Percentiles rank a stretch among this genome's conserved stretches.
Conservation (phyloP, 176 grass and related monocot genomes). For the Eragrostis nindensis region DNA sequence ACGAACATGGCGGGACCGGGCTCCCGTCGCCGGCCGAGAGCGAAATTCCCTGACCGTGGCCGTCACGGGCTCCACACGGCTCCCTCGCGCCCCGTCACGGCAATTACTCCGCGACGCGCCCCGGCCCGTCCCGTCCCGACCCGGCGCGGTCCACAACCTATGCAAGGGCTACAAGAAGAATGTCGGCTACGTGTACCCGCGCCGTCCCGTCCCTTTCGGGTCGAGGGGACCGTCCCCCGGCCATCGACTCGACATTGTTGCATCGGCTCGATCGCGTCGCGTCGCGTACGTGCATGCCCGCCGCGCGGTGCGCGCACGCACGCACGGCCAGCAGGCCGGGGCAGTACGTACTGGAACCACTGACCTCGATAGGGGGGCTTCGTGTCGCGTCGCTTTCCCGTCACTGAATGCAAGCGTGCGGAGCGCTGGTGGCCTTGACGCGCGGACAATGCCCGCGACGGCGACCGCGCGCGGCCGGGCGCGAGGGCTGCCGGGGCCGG, state of each 20-base stretch:
- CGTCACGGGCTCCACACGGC: constrained; percentile 38
- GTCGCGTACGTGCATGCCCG: neutral
- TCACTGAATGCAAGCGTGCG: neutral
- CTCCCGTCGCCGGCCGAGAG: neutral
- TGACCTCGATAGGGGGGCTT: constrained; percentile 2
- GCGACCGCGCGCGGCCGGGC: constrained; percentile 48
- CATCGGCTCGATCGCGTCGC: neutral
- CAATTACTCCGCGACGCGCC: constrained; percentile 23
- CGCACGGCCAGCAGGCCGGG: neutral
- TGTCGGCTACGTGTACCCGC: constrained; percentile 11
- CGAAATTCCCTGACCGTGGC: constrained; percentile 6
- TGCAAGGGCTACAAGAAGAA: constrained; percentile 53
- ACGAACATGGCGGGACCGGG: neutral
- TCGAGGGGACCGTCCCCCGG: neutral
- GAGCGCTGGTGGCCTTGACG: constrained; percentile 44
- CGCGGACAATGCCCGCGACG: constrained; percentile 47
- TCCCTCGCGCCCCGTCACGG: constrained; percentile 18
- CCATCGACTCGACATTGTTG: neutral
- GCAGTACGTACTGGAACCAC: neutral
- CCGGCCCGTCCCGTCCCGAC: neutral
- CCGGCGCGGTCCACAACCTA: constrained; percentile 25
- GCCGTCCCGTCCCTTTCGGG: constrained; percentile 26
- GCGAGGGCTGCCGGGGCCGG: constrained; percentile 17
- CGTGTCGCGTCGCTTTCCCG: constrained; percentile 17
- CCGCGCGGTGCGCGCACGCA: neutral